Conservation (phyloP, 257 asterid genomes). For the Petunia axillaris region DNA sequence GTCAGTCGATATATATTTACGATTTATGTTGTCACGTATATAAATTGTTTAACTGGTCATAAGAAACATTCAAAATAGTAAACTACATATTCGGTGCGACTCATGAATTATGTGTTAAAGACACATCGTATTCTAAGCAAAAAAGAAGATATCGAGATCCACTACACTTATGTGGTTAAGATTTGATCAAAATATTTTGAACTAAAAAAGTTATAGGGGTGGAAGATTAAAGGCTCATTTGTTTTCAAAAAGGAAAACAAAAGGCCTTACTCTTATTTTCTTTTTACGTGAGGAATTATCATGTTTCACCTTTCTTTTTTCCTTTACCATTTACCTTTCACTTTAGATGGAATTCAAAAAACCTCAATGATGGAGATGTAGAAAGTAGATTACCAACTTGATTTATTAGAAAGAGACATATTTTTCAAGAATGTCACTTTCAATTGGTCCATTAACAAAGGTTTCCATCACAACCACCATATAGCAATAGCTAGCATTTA, state of each 20-base stretch:
- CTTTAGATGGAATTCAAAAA: not conserved
- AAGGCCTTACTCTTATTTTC: not conserved
- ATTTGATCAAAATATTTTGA: not conserved
- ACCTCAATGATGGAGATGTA: not conserved
- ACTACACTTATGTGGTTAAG: too few relatives aligned
- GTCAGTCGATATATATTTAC: not conserved
- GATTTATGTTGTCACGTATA: not conserved
- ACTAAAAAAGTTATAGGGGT: not conserved
- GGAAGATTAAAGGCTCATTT: not conserved
- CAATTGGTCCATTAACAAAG: not conserved
- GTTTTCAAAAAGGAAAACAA: not conserved
- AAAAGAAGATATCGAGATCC: not conserved
- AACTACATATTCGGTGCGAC: not conserved
- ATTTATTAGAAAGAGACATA: not conserved
- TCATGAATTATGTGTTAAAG: not conserved
- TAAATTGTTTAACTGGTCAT: not conserved
- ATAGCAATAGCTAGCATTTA: conserved; percentile 3
- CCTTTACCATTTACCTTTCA: not conserved
- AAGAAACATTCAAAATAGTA: not conserved
- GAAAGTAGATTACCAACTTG: conserved; percentile 28
- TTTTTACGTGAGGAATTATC: not conserved
- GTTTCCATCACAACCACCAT: conserved; percentile 15
- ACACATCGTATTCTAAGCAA: not conserved
- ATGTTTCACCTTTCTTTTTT: not conserved
- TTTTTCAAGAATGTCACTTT: conserved; percentile 16